A percentile compares a stretch with the other conserved stretches of the same genome.
Evolutionary conservation across 2,329 filamentous ascomycete genomes (phyloP).

Genomic region (Phaeosphaeria sp.): DNA sequence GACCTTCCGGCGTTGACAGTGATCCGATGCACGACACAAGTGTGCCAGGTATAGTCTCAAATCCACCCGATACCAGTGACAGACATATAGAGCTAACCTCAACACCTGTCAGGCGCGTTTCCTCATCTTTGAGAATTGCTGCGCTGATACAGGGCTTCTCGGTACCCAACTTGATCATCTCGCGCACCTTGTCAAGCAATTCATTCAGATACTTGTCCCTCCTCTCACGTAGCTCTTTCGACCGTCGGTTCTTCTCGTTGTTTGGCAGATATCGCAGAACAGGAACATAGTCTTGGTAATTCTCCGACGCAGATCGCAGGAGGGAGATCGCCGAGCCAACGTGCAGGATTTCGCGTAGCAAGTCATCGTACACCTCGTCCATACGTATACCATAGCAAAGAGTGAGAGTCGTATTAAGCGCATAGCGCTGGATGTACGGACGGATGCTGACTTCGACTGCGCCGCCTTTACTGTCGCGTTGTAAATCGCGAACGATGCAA

Average conservation of each 20-base stretch:
- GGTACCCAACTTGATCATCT: slow-evolving; percentile 59
- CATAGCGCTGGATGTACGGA: slow-evolving; percentile 61
- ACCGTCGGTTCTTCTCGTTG: slow-evolving; percentile 58
- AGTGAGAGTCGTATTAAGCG: slow-evolving; percentile 61
- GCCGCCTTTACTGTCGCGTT: slow-evolving; percentile 52
- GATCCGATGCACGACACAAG: slow-evolving; percentile 61
- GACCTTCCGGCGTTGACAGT: slow-evolving; percentile 56
- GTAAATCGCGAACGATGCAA: slow-evolving; percentile 58
- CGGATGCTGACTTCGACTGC: slow-evolving; percentile 54
- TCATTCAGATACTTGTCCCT: slow-evolving; percentile 59
- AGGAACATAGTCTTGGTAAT: slow-evolving; percentile 62
- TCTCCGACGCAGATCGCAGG: slow-evolving; percentile 59
- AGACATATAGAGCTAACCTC: slow-evolving; percentile 63
- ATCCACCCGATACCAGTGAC: slow-evolving; percentile 60
- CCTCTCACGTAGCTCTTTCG: slow-evolving; percentile 55
- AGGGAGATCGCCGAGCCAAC: slow-evolving; percentile 61
- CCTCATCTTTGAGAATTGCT: slow-evolving; percentile 61
- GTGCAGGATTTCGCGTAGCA: slow-evolving; percentile 60
- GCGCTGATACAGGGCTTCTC: slow-evolving; percentile 63
- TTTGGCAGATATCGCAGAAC: slow-evolving; percentile 58
- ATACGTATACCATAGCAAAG: slow-evolving; percentile 63
- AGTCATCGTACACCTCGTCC: slow-evolving; percentile 59
- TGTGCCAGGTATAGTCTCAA: slow-evolving; percentile 62
- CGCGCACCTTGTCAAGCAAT: slow-evolving; percentile 58
- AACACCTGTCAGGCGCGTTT: slow-evolving; percentile 60